These are phyloP conservation scores for Urochloa ruziziensis DNA, from an alignment of 176 grass and related monocot genomes.

Conservation along the genomic window DNA sequence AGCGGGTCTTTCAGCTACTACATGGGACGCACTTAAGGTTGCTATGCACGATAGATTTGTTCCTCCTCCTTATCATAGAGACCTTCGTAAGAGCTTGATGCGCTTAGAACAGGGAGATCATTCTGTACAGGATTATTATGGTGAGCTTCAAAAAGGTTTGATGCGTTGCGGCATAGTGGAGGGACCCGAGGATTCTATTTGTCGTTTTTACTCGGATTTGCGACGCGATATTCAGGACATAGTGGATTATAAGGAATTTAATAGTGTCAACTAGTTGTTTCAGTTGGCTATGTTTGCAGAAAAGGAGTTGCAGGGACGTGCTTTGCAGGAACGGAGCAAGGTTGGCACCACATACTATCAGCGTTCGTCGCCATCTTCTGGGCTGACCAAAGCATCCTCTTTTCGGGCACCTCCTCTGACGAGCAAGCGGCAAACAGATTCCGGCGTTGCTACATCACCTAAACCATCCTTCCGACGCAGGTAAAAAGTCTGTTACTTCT, in stretches of 20 bases:
- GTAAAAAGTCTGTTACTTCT: too few relatives aligned
- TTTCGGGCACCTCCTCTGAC: background rate
- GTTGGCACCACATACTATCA: background rate
- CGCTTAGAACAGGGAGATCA: background rate
- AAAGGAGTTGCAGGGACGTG: background rate
- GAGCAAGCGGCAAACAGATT: background rate
- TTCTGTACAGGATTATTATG: background rate
- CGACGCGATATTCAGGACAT: too few relatives aligned
- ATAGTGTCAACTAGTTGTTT: too few relatives aligned
- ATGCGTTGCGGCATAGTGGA: background rate
- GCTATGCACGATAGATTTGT: background rate
- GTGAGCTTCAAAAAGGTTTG: background rate
- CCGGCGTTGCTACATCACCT: too few relatives aligned
- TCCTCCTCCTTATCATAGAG: background rate
- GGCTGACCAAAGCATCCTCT: background rate
- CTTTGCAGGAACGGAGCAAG: background rate
- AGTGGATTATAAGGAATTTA: too few relatives aligned
- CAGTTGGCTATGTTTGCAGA: constrained; percentile 1
- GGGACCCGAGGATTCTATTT: background rate
- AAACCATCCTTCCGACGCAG: too few relatives aligned
- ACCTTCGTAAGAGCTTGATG: background rate
- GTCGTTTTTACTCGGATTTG: too few relatives aligned
- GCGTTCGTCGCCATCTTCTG: background rate
- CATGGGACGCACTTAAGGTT: background rate
- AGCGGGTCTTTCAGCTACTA: background rate